phyloP scores from a whole-genome alignment of 164 flowering plant species.

The Aristolochia californica region DNA sequence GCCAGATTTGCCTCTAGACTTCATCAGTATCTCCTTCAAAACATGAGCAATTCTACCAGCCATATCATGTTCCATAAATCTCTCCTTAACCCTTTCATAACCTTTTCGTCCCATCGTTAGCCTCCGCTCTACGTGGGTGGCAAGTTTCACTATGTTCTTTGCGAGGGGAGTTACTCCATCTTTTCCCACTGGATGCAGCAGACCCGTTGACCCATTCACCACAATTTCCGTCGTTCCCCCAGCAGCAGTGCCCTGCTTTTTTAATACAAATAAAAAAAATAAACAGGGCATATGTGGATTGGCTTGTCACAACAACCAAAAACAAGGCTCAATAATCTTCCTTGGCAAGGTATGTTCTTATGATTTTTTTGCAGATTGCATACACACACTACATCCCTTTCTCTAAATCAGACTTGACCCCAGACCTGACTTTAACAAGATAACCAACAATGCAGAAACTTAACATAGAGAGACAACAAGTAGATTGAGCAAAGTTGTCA shows the following conservation, averaged over 20 bases:
- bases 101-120: slow-evolving; percentile 76
- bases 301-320: neutral
- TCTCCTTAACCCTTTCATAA: slow-evolving; percentile 71
- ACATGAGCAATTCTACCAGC: slow-evolving; percentile 67
- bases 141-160: slow-evolving; percentile 65
- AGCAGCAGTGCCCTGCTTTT: slow-evolving; percentile 79
- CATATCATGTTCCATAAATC: slow-evolving; percentile 83
- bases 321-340: neutral
- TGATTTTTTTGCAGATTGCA: no score
- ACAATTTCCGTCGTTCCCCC: slow-evolving; percentile 97
- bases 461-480: no score
- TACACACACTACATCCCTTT: no score
- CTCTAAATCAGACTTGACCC: no score
- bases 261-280: neutral
- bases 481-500: no score
- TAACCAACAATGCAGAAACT: no score
- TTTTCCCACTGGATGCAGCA: slow-evolving; percentile 79
- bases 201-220: slow-evolving; percentile 75
- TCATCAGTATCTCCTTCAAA: slow-evolving; percentile 55
- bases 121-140: slow-evolving; percentile 69
- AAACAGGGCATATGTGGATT: no score
- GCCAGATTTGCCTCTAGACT: slow-evolving; percentile 19
- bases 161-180: slow-evolving; percentile 83
- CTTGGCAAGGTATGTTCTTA: neutral
- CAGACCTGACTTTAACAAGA: no score